Evolutionary conservation across 495 filamentous ascomycete species (phyloP).

Genomic region (Halenospora varia): DNA sequence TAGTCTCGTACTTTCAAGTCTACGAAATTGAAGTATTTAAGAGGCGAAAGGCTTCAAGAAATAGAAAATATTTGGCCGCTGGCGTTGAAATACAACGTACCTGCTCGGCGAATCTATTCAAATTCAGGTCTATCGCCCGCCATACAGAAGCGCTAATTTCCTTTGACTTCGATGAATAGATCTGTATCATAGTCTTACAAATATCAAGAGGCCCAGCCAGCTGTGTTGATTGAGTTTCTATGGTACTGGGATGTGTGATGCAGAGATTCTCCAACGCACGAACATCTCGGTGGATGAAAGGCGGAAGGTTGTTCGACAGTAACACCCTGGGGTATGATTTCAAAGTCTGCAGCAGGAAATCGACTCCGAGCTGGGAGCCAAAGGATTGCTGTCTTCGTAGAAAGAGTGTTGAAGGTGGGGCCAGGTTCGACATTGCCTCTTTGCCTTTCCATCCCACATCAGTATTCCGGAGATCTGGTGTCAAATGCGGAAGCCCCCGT

Average conservation of each 20-base stretch:
- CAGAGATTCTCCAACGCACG: too few relatives aligned
- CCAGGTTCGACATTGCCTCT: too few relatives aligned
- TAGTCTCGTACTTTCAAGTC: too few relatives aligned
- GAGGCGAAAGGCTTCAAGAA: too few relatives aligned
- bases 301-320: background rate
- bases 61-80: too few relatives aligned
- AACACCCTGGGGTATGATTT: background rate
- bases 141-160: background rate
- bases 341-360: constrained; percentile 1
- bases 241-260: too few relatives aligned
- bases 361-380: background rate
- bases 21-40: too few relatives aligned
- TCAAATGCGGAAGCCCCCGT: too few relatives aligned
- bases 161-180: background rate
- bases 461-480: too few relatives aligned
- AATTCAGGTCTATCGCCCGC: constrained; percentile 1
- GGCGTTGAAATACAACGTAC: background rate
- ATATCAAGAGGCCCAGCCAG: background rate
- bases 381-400: background rate
- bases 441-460: too few relatives aligned
- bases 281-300: constrained; percentile 7
- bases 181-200: background rate
- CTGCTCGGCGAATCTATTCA: background rate
- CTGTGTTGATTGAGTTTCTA: background rate
- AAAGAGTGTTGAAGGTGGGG: too few relatives aligned